Percentiles rank a stretch among this genome's conserved stretches.
phyloP scores from a whole-genome alignment of 148 eudicot species.

The Arctostaphylos glauca region DNA sequence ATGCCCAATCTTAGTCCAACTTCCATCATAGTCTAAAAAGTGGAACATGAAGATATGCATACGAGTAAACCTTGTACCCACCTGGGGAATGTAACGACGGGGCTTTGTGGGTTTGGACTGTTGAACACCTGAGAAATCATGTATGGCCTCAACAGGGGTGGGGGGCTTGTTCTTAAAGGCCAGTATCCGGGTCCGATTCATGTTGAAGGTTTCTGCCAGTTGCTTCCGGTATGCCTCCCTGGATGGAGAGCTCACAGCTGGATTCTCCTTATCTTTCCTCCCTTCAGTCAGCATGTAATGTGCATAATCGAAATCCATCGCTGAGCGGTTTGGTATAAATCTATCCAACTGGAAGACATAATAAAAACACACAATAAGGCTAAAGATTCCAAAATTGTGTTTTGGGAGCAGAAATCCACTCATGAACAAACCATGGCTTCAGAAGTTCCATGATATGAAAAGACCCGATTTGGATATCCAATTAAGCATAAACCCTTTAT shows the following conservation, averaged over 20 bases:
- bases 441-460: background rate
- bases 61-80: conserved; percentile 14
- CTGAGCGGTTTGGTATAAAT: conserved; percentile 89
- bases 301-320: conserved; percentile 90
- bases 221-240: conserved; percentile 86
- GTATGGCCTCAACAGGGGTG: conserved; percentile 51
- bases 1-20: background rate
- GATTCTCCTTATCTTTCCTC: conserved; percentile 78
- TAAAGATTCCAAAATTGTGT: background rate
- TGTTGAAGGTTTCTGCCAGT: conserved; percentile 76
- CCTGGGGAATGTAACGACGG: conserved; percentile 88
- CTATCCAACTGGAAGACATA: conserved; percentile 63
- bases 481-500: background rate
- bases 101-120: conserved; percentile 63
- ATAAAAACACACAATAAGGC: background rate
- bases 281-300: conserved; percentile 86
- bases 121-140: conserved; percentile 45
- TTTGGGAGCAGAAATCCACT: background rate
- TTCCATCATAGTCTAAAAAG: background rate
- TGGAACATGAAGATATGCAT: background rate
- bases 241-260: conserved; percentile 61
- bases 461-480: background rate
- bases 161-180: conserved; percentile 97
- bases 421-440: background rate
- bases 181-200: conserved; percentile 82